Percentiles rank a stretch among this genome's conserved stretches.
phyloP scores from a whole-genome alignment of 73 alveolate species.

The Tetrahymena malaccensis region DNA sequence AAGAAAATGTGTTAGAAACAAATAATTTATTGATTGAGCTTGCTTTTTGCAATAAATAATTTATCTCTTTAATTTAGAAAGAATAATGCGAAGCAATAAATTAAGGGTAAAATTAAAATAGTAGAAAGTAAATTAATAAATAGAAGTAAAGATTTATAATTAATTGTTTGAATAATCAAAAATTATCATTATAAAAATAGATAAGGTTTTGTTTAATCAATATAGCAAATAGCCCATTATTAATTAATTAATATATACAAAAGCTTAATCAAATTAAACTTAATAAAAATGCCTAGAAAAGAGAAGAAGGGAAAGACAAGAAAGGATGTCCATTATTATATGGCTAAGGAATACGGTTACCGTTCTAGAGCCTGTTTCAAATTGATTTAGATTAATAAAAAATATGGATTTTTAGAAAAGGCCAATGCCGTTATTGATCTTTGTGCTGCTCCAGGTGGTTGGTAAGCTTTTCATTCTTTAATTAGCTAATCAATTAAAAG shows the following conservation, averaged over 20 bases:
- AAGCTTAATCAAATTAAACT: background rate
- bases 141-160: background rate
- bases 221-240: background rate
- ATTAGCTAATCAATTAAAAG: background rate
- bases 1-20: no score
- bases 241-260: background rate
- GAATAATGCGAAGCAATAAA: background rate
- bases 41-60: no score
- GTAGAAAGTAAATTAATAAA: background rate
- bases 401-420: constrained; percentile 79
- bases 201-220: background rate
- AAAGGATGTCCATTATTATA: constrained; percentile 73
- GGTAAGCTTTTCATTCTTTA: constrained; percentile 67
- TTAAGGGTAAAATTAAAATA: background rate
- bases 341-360: constrained; percentile 93
- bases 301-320: constrained; percentile 63
- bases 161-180: background rate
- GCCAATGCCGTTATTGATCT: constrained; percentile 95
- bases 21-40: no score
- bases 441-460: constrained; percentile 99
- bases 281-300: constrained; percentile 61
- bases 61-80: background rate
- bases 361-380: constrained; percentile 98
- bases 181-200: background rate
- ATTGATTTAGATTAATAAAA: constrained; percentile 88